phyloP scores from a whole-genome alignment of 1,284 basidiomycete species.

The Ganoderma lucidum region DNA sequence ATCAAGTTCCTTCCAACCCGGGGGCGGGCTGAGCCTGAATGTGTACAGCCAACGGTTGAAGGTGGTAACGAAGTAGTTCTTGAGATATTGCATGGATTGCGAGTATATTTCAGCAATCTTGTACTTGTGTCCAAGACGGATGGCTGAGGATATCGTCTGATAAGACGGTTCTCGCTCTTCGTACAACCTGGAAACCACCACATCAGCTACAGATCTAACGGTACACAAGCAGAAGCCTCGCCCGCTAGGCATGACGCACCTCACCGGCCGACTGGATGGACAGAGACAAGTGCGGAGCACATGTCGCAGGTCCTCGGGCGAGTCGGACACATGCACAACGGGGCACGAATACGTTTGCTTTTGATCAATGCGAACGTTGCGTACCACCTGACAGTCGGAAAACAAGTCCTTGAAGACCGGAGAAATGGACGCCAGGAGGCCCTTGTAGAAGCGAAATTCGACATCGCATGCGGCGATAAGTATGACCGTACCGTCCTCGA shows the following conservation, averaged over 20 bases:
- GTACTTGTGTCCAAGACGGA: conserved; percentile 26
- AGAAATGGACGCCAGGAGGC: conserved; percentile 13
- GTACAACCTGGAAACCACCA: not conserved
- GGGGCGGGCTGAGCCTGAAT: not conserved
- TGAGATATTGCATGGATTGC: conserved; percentile 4
- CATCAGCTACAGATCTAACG: not conserved
- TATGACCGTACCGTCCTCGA: conserved; percentile 20
- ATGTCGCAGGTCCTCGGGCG: conserved; percentile 10
- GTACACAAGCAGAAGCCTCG: too few species aligned
- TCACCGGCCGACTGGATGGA: not conserved
- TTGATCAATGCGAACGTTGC: not conserved
- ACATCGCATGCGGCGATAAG: conserved; percentile 19
- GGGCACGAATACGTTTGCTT: not conserved
- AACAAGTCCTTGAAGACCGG: conserved; percentile 11
- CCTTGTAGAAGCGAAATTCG: conserved; percentile 19
- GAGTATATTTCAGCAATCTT: conserved; percentile 12
- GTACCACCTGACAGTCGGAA: not conserved
- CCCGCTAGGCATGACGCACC: not conserved
- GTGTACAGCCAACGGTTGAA: not conserved
- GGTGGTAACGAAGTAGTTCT: not conserved
- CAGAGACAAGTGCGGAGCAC: conserved; percentile 8
- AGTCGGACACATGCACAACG: conserved; percentile 11
- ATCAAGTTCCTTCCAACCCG: conserved; percentile 13
- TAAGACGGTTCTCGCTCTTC: not conserved
- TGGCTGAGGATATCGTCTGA: conserved; percentile 8